These are phyloP conservation scores for Apiotrichum mycotoxinovorans DNA, from an alignment of 1,284 basidiomycete genomes.

Conservation along the genomic window DNA sequence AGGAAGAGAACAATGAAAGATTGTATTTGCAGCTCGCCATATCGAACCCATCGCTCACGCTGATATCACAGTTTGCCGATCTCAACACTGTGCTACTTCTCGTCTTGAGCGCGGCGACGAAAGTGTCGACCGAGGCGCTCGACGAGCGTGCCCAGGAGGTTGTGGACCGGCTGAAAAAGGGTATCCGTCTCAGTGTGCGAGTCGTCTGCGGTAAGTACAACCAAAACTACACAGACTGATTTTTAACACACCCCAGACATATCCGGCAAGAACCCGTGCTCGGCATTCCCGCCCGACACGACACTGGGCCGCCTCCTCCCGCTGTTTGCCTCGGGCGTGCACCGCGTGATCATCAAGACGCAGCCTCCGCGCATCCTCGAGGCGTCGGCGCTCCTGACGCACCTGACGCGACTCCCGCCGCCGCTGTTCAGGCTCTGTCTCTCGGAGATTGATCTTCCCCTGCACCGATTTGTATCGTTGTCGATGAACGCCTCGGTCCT, in stretches of 20 bases:
- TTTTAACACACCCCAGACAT: conserved; percentile 24
- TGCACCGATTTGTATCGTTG: conserved; percentile 36
- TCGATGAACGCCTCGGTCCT: conserved; percentile 29
- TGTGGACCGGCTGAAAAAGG: conserved; percentile 18
- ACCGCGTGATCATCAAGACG: conserved; percentile 29
- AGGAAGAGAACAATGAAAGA: background rate
- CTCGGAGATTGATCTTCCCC: conserved; percentile 23
- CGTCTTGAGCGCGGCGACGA: conserved; percentile 29
- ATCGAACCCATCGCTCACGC: too few relatives aligned
- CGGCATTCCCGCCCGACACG: conserved; percentile 20
- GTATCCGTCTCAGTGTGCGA: conserved; percentile 25
- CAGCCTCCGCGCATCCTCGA: conserved; percentile 24
- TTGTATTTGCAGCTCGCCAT: too few relatives aligned
- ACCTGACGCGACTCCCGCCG: conserved; percentile 28
- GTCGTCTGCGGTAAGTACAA: conserved; percentile 29
- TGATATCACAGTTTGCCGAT: conserved; percentile 30
- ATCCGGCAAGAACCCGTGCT: conserved; percentile 39
- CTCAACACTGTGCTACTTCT: conserved; percentile 39
- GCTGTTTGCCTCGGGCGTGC: conserved; percentile 36
- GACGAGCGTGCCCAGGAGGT: conserved; percentile 23
- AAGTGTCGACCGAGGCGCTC: conserved; percentile 6
- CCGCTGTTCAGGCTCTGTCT: conserved; percentile 22
- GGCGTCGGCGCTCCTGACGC: conserved; percentile 26
- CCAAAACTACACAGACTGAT: too few relatives aligned
- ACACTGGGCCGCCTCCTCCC: conserved; percentile 29